Evolutionary conservation across 331 rosid genomes (phyloP), one percentile per base, ranked within the genome.

Genomic region (Acacia concinna): DNA sequence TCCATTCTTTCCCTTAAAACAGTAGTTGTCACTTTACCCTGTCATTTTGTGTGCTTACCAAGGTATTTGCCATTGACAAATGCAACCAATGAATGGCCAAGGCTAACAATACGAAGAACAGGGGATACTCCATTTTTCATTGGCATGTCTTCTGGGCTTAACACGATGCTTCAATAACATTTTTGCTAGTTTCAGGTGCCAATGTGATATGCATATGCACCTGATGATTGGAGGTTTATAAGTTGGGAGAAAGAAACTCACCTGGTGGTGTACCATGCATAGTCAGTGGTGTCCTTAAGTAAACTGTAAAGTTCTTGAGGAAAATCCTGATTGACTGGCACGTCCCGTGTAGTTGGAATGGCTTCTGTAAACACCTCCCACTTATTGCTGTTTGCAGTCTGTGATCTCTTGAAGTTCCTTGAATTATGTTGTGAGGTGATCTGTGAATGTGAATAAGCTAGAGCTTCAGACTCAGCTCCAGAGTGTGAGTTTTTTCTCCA

Each of bases 211-310:
- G 56, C n/a, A 14, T n/a, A 59, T 32, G 59, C 52, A 60, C 71
- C 25, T 44, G 1, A 47, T 77, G 79, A 59, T 78, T 23, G 32
- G 49, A 44, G 21, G n/a, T 40, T 60, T 15, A 6, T 62, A 25
- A 21, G 25, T 37, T 20, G 59, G 78, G 37, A 49, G 34, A 25
- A 38, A 23, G 52, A 34, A 82, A 59, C 81, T 83, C 52, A 86
- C 90, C 75, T 90, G 6, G 97, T 91, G 82, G 90, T 87, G 85
- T 81, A 95, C 99, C 99, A 95, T 40, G 80, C 98, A 78, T 95
- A 95, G 73, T 95, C 98, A 11, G 91, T 71, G 46, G 81, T 76
- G 81, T 95, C 99, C 74, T 83, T 93, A 44, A 91, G 94, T 84
- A 96, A 27, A 80, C 6, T 1, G 54, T 86, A 96, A 78, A 96